Percentiles rank a stretch among this genome's conserved stretches.
phyloP scores from a whole-genome alignment of 129 eudicot species.

The Glebionis coronaria region DNA sequence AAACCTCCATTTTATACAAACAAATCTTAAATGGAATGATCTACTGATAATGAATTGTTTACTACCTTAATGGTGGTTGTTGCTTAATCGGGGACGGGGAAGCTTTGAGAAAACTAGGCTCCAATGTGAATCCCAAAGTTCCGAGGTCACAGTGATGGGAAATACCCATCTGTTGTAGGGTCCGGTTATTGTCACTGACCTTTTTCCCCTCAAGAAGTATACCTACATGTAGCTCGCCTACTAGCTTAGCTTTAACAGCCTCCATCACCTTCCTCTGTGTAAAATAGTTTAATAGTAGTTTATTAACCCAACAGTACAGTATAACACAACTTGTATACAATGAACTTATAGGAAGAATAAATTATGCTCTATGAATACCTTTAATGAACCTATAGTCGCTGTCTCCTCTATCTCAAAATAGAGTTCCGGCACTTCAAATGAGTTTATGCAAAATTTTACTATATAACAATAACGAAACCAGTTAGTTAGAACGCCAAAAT shows the following conservation, averaged over 20 bases:
- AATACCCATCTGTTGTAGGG: constrained; percentile 76
- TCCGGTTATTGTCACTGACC: constrained; percentile 72
- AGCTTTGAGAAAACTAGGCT: constrained; percentile 46
- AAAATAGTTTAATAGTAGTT: constrained; percentile 17
- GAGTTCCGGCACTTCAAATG: constrained; percentile 81
- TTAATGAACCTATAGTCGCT: constrained; percentile 76
- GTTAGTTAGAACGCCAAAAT: too few species aligned
- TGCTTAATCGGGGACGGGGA: constrained; percentile 25
- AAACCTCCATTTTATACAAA: background rate
- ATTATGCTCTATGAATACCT: constrained; percentile 39
- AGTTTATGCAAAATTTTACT: constrained; percentile 86
- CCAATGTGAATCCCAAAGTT: constrained; percentile 62
- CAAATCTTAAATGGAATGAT: constrained; percentile 5
- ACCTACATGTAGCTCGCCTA: constrained; percentile 73
- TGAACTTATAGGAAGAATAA: background rate
- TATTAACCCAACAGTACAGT: background rate
- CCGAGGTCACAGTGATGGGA: constrained; percentile 38
- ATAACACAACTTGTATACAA: too few species aligned
- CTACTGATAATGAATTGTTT: constrained; percentile 1
- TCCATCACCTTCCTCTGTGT: constrained; percentile 74
- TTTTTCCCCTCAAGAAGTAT: constrained; percentile 73
- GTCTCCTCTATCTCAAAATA: constrained; percentile 81
- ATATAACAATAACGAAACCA: constrained; percentile 5
- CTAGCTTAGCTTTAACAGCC: constrained; percentile 61
- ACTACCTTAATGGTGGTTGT: constrained; percentile 47